These are phyloP conservation scores for Anisodus tanguticus DNA, from an alignment of 257 asterid species.

Conservation along the genomic window DNA sequence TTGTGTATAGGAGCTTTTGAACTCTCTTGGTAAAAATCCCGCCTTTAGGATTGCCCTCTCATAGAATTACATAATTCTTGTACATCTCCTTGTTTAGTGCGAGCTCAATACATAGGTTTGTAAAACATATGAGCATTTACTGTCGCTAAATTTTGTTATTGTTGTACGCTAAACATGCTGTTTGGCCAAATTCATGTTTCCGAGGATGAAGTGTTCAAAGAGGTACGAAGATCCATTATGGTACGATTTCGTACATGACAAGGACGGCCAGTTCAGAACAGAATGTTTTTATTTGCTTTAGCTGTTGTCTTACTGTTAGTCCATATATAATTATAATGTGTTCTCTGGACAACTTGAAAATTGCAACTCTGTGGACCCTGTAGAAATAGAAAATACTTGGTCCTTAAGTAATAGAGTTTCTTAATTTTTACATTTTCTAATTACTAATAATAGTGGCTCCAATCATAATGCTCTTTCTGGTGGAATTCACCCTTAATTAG, in stretches of 20 bases:
- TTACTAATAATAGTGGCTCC: not conserved
- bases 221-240: not conserved
- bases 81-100: not conserved
- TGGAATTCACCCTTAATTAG: too few relatives aligned
- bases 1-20: not conserved
- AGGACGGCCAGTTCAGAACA: not conserved
- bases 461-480: too few relatives aligned
- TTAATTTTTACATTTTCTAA: not conserved
- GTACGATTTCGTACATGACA: not conserved
- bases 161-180: not conserved
- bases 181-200: not conserved
- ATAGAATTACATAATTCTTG: not conserved
- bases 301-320: not conserved
- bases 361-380: not conserved
- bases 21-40: not conserved
- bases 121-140: conserved; percentile 17
- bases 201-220: not conserved
- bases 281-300: not conserved
- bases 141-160: not conserved
- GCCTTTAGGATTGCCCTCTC: not conserved
- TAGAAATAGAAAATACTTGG: not conserved
- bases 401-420: not conserved
- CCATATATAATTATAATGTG: not conserved
- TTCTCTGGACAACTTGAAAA: not conserved
- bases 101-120: conserved; percentile 20